Evolutionary conservation across 768 basidiomycete genomes (phyloP).

Genomic region (Naganishia kalamii): DNA sequence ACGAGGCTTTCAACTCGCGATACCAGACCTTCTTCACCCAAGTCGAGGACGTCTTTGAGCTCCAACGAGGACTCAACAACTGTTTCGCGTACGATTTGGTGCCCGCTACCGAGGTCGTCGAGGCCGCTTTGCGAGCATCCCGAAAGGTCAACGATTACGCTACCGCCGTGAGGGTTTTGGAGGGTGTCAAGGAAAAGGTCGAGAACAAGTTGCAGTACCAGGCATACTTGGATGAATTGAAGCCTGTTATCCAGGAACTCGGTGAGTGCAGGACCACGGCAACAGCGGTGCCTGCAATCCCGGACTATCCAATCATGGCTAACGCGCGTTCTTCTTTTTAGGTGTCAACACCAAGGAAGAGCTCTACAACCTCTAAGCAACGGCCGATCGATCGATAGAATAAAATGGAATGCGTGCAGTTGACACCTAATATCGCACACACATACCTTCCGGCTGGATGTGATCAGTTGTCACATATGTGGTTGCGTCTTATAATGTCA

Average conservation of each 20-base stretch:
- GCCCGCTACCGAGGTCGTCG: constrained; percentile 42
- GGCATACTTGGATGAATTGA: constrained; percentile 85
- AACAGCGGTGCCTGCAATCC: no score
- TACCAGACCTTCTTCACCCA: constrained; percentile 89
- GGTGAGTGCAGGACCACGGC: no score
- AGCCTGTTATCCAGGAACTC: constrained; percentile 79
- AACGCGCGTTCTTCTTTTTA: constrained; percentile 32
- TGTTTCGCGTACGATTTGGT: constrained; percentile 90
- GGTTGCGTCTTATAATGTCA: constrained; percentile 17
- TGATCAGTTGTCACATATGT: constrained; percentile 5
- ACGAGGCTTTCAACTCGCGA: constrained; percentile 87
- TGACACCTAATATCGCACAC: constrained; percentile 3
- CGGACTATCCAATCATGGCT: neutral
- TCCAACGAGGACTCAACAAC: constrained; percentile 98
- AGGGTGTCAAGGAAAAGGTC: constrained; percentile 94
- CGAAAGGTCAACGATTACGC: constrained; percentile 92
- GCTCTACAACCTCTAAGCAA: constrained; percentile 53
- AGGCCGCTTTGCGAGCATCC: constrained; percentile 39
- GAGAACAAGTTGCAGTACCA: constrained; percentile 95
- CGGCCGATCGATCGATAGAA: neutral
- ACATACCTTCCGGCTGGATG: neutral
- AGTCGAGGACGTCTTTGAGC: constrained; percentile 94
- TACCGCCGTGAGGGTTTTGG: constrained; percentile 90
- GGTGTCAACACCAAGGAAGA: constrained; percentile 63
- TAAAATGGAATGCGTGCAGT: constrained; percentile 4